Evolutionary conservation across 2,329 filamentous ascomycete genomes (phyloP), one percentile per base, ranked within the genome.

Genomic region (Aschersonia sp.): DNA sequence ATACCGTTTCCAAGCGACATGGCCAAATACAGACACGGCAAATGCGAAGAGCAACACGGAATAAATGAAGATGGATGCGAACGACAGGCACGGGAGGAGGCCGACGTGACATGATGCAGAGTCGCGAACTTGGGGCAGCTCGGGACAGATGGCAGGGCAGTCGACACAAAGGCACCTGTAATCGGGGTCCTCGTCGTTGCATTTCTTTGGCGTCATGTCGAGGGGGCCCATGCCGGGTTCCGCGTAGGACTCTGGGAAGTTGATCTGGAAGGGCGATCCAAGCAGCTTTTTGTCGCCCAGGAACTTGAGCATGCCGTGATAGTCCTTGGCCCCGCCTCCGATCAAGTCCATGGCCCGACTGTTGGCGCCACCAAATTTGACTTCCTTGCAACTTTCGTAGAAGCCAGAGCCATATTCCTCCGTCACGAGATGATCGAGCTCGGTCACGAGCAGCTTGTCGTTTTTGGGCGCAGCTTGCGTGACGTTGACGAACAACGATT

Each of bases 201-300:
- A 98, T 48, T 83, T 81, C 64, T 92, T 90, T 0, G 88, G 77
- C 47, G 69, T 77, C 67, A 88, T 83, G 35, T 84, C 68, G 53
- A 82, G 70, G 1, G 87, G 71, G 8, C 73, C 61, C 84, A 97
- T 94, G n/a, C 69, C 72, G 0, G 78, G 73, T 45, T 86, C 78
- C 9, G 72, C 63, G 52, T 81, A 78, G 6, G 75, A 63, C 8
- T 64, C 69, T 8, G 78, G 90, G 57, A 92, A 98, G 69, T 98
- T 94, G 68, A 98, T 96, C 69, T 98, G 92, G 65, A 98, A 98
- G 0, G 92, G 92, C 49, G 90, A 97, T 4, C 94, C 94, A 29
- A 90, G 75, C 29, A 67, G 54, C 63, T 94, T 94, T 70, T 95
- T 90, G 63, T 95, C 83, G 12, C 92, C 92, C 35, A 98, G 68